Conservation (phyloP, 23 red algal species). For the Gracilariopsis chorda region DNA sequence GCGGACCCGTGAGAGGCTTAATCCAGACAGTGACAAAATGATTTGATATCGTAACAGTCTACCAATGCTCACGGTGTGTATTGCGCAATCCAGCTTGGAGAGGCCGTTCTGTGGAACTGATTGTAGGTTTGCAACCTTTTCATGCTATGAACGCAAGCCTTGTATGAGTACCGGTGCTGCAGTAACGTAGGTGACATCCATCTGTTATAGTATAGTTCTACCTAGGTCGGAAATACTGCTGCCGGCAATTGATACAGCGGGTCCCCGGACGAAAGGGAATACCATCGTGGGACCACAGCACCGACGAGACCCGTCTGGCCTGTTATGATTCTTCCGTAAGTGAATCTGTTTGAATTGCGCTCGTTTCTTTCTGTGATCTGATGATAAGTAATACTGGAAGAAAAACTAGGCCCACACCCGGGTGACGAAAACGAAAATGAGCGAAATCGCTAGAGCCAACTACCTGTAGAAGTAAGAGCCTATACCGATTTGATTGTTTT, state of each 20-base stretch:
- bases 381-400: conserved; percentile 51
- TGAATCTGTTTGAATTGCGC: background rate
- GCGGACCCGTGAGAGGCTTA: conserved; percentile 28
- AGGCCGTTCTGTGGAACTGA: conserved; percentile 61
- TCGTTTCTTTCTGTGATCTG: conserved; percentile 9
- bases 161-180: conserved; percentile 71
- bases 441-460: too few relatives aligned
- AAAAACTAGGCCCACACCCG: conserved; percentile 73
- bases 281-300: conserved; percentile 68
- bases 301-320: conserved; percentile 33
- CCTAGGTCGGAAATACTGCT: conserved; percentile 44
- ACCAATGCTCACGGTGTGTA: conserved; percentile 67
- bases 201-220: conserved; percentile 1
- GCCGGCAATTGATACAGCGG: conserved; percentile 65
- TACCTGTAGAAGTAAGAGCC: too few relatives aligned
- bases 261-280: conserved; percentile 70
- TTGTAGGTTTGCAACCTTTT: conserved; percentile 63
- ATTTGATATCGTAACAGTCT: conserved; percentile 67
- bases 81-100: conserved; percentile 64
- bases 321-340: background rate
- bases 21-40: conserved; percentile 53
- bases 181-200: conserved; percentile 59
- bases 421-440: conserved; percentile 68
- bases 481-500: too few relatives aligned
- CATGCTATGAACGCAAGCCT: conserved; percentile 38